These are phyloP conservation scores for Sugiyamaella novakii DNA, from an alignment of 1,139 yeast species.

Conservation along the genomic window DNA sequence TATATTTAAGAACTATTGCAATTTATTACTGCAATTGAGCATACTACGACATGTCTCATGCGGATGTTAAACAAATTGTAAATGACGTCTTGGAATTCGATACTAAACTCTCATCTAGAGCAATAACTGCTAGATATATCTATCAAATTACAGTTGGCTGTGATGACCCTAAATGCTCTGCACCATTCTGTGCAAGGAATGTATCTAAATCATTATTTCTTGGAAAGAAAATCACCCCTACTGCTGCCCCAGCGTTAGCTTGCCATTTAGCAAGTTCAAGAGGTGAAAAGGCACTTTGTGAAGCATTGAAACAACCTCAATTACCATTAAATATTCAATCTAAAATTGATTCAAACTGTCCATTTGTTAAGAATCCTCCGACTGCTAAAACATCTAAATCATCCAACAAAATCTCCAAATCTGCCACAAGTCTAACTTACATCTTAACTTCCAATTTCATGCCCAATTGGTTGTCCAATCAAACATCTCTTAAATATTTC, in stretches of 20 bases:
- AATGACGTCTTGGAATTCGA: no score
- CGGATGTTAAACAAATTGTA: no score
- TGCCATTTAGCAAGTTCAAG: constrained; percentile 27
- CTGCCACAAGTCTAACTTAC: constrained; percentile 3
- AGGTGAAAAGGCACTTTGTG: constrained; percentile 28
- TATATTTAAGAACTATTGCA: no score
- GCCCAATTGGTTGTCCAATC: not conserved
- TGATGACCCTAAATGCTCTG: constrained; percentile 25
- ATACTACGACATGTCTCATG: no score
- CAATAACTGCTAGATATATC: constrained; percentile 21
- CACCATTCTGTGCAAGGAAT: constrained; percentile 28
- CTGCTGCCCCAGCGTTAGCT: constrained; percentile 30
- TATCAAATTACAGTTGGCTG: constrained; percentile 34
- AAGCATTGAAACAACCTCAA: constrained; percentile 11
- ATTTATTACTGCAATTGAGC: no score
- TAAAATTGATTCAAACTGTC: not conserved
- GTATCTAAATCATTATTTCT: constrained; percentile 19
- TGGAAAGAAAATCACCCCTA: constrained; percentile 25
- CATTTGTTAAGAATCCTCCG: not conserved
- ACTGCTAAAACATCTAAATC: not conserved
- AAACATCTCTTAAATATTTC: not conserved
- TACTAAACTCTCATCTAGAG: constrained; percentile 8
- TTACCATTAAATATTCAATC: constrained; percentile 24
- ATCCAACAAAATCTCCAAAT: not conserved
- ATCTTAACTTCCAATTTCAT: constrained; percentile 1